phyloP scores from a whole-genome alignment of 805 yeast genomes.

The Hanseniaspora valbyensis region DNA sequence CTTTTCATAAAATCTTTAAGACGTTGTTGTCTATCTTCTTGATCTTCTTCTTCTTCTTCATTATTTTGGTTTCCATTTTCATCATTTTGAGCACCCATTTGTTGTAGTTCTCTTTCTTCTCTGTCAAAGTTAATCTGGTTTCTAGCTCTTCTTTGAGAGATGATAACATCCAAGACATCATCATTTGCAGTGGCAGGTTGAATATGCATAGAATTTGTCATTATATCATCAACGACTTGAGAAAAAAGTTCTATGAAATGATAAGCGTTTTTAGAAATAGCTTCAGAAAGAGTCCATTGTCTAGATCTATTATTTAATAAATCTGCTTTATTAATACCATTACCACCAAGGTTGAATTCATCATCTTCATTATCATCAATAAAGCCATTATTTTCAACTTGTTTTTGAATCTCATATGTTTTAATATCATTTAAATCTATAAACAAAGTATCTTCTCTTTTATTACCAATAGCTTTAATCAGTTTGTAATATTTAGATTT shows the following conservation, averaged over 20 bases:
- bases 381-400: slow-evolving; percentile 26
- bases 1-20: slow-evolving; percentile 30
- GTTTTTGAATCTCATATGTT: slow-evolving; percentile 46
- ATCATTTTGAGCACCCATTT: slow-evolving; percentile 22
- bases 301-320: not conserved
- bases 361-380: slow-evolving; percentile 21
- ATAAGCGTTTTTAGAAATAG: slow-evolving; percentile 60
- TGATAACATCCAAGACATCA: slow-evolving; percentile 84
- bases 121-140: slow-evolving; percentile 33
- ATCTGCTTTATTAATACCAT: not conserved
- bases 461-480: slow-evolving; percentile 71
- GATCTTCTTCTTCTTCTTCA: slow-evolving; percentile 13
- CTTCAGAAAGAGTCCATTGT: slow-evolving; percentile 35
- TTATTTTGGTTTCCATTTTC: slow-evolving; percentile 17
- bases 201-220: slow-evolving; percentile 40
- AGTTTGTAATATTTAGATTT: slow-evolving; percentile 57
- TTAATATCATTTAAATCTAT: slow-evolving; percentile 80
- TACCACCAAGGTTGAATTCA: too few relatives aligned
- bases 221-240: slow-evolving; percentile 59
- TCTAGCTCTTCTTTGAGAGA: slow-evolving; percentile 79
- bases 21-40: slow-evolving; percentile 20
- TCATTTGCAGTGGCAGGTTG: slow-evolving; percentile 69
- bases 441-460: slow-evolving; percentile 56
- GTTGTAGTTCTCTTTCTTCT: slow-evolving; percentile 22
- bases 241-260: slow-evolving; percentile 73